Evolutionary conservation across 306 rosid species (phyloP).

Genomic region (Prunus dulcis): DNA sequence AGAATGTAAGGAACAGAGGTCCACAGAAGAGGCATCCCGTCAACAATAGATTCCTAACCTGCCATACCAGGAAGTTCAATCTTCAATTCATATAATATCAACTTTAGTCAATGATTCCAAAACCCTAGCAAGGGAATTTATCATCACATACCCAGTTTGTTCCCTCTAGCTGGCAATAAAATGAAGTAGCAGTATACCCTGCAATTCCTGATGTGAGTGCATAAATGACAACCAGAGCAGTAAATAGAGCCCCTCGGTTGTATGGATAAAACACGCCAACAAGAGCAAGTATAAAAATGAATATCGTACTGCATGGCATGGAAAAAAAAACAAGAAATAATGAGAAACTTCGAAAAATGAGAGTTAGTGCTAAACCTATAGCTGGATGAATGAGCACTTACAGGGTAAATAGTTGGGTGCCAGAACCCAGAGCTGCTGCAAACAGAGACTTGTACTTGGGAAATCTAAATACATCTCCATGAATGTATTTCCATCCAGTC

Average conservation of each 20-base stretch:
- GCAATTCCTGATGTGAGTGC: slow-evolving; percentile 96
- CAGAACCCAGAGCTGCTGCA: slow-evolving; percentile 50
- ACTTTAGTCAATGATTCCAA: slow-evolving; percentile 9
- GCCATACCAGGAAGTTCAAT: slow-evolving; percentile 26
- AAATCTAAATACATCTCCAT: slow-evolving; percentile 51
- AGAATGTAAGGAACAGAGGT: slow-evolving; percentile 57
- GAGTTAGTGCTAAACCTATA: background rate
- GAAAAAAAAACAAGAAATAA: background rate
- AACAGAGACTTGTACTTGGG: slow-evolving; percentile 43
- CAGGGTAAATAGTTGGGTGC: slow-evolving; percentile 55
- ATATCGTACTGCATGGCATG: slow-evolving; percentile 56
- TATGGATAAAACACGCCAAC: slow-evolving; percentile 94
- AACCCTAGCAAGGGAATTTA: slow-evolving; percentile 9
- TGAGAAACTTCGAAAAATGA: background rate
- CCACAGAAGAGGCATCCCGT: slow-evolving; percentile 72
- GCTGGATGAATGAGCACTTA: slow-evolving; percentile 18
- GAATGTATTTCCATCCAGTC: slow-evolving; percentile 61
- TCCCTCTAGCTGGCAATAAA: slow-evolving; percentile 92
- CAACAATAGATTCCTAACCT: slow-evolving; percentile 61
- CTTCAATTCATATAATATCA: slow-evolving; percentile 1
- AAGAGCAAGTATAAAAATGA: slow-evolving; percentile 79
- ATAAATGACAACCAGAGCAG: slow-evolving; percentile 87
- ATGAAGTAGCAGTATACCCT: slow-evolving; percentile 83
- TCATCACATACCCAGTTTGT: slow-evolving; percentile 63
- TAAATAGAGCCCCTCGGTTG: slow-evolving; percentile 86